These are phyloP conservation scores for Lactarius psammicola DNA, from an alignment of 768 basidiomycete genomes.

Conservation along the genomic window DNA sequence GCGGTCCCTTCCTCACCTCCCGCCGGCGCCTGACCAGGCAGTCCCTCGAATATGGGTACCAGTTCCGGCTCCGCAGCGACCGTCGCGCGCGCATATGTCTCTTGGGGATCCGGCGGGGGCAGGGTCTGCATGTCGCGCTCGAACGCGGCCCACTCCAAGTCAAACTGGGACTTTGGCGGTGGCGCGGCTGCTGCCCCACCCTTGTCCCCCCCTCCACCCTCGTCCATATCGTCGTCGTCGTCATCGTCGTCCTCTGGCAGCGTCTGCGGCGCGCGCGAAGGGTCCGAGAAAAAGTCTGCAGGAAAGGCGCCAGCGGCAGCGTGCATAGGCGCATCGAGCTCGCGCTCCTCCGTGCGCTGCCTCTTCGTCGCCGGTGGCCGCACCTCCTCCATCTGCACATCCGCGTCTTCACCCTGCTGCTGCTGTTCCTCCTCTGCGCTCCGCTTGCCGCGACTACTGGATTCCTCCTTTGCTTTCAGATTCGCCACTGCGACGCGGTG, in stretches of 20 bases:
- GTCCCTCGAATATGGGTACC: constrained; percentile 45
- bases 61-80: constrained; percentile 66
- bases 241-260: constrained; percentile 43
- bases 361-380: constrained; percentile 35
- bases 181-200: constrained; percentile 24
- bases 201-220: constrained; percentile 12
- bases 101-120: constrained; percentile 34
- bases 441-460: constrained; percentile 19
- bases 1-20: constrained; percentile 27
- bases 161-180: constrained; percentile 43
- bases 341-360: constrained; percentile 36
- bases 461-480: constrained; percentile 47
- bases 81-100: constrained; percentile 68
- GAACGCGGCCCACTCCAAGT: constrained; percentile 73
- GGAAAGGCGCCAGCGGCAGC: constrained; percentile 45
- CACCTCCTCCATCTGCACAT: constrained; percentile 35
- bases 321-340: constrained; percentile 18
- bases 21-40: constrained; percentile 41
- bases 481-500: constrained; percentile 68
- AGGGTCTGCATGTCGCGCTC: constrained; percentile 49
- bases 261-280: constrained; percentile 48
- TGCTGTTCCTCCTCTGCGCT: constrained; percentile 36
- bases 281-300: constrained; percentile 79
- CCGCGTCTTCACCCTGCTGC: constrained; percentile 38
- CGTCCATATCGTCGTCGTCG: constrained; percentile 28